Percentiles rank a stretch among this genome's conserved stretches.
Conservation (phyloP, 768 basidiomycete genomes). For the Hortiboletus flavorubellus region DNA sequence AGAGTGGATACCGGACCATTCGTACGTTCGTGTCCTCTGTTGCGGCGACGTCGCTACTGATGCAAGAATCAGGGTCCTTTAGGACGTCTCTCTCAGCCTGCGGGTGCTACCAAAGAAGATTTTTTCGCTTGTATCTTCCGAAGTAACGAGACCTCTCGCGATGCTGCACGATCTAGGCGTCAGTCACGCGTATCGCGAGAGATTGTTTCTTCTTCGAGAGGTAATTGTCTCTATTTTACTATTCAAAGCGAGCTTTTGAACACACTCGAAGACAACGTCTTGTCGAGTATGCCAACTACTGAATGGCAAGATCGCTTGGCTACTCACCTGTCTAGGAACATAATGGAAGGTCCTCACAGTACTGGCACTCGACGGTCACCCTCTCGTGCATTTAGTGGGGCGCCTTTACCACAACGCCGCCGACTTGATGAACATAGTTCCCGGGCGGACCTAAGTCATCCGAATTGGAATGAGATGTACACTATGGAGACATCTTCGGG, state of each 20-base stretch:
- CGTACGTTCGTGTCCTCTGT: conserved; percentile 38
- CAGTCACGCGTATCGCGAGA: conserved; percentile 78
- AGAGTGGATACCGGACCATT: conserved; percentile 81
- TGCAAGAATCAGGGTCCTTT: conserved; percentile 54
- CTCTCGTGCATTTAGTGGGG: conserved; percentile 28
- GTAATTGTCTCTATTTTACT: conserved; percentile 27
- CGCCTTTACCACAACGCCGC: conserved; percentile 45
- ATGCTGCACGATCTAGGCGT: conserved; percentile 59
- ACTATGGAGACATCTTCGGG: conserved; percentile 47
- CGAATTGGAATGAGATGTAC: conserved; percentile 61
- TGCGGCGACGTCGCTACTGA: conserved; percentile 4
- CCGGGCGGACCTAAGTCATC: conserved; percentile 18
- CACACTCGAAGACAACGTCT: conserved; percentile 44
- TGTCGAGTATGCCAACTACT: conserved; percentile 61
- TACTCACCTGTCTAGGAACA: conserved; percentile 43
- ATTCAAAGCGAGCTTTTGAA: conserved; percentile 1
- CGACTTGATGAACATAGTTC: conserved; percentile 35
- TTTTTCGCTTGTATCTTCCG: conserved; percentile 72
- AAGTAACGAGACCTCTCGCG: conserved; percentile 51
- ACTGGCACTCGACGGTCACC: conserved; percentile 15
- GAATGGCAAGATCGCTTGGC: conserved; percentile 80
- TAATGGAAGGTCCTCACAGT: conserved; percentile 7
- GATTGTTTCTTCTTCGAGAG: conserved; percentile 71
- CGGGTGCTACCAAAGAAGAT: conserved; percentile 69
- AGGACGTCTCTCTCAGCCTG: conserved; percentile 58